phyloP scores from a whole-genome alignment of 208 protist genomes.

The Leishmania aethiopica region DNA sequence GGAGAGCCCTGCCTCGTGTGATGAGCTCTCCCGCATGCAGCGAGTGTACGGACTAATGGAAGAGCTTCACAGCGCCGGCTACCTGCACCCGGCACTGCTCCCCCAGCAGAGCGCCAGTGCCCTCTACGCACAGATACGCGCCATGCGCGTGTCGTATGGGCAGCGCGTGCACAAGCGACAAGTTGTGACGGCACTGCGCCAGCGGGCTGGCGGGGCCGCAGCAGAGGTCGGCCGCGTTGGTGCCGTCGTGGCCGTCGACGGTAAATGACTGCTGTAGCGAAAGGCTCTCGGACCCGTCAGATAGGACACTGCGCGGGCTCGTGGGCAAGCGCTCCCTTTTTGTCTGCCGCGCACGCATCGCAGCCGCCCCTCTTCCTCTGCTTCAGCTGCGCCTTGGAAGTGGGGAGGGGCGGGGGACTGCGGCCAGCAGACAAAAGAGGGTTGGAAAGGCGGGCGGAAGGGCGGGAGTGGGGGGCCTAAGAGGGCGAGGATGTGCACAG shows the following conservation, averaged over 20 bases:
- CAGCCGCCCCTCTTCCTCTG: neutral
- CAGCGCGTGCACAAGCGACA: slow-evolving; percentile 49
- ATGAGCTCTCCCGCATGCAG: slow-evolving; percentile 49
- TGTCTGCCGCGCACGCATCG: neutral
- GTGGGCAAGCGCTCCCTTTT: neutral
- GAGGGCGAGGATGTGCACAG: neutral
- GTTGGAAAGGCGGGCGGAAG: neutral
- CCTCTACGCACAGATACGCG: slow-evolving; percentile 59
- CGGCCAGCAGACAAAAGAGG: neutral
- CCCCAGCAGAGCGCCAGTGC: slow-evolving; percentile 43
- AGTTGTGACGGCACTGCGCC: slow-evolving; percentile 35
- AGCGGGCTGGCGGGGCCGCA: slow-evolving; percentile 10
- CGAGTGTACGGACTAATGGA: slow-evolving; percentile 60
- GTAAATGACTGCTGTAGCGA: neutral
- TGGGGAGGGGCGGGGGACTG: neutral
- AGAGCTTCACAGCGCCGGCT: slow-evolving; percentile 58
- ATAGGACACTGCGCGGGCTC: neutral
- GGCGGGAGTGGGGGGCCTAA: neutral
- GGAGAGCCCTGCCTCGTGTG: slow-evolving; percentile 15
- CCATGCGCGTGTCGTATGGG: slow-evolving; percentile 63
- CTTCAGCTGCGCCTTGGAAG: neutral
- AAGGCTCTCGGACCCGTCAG: neutral
- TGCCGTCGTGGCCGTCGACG: neutral
- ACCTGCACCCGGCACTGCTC: slow-evolving; percentile 50
- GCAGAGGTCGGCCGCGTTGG: neutral